Evolutionary conservation across 1,284 basidiomycete species (phyloP).

Genomic region (Marasmius oreades): DNA sequence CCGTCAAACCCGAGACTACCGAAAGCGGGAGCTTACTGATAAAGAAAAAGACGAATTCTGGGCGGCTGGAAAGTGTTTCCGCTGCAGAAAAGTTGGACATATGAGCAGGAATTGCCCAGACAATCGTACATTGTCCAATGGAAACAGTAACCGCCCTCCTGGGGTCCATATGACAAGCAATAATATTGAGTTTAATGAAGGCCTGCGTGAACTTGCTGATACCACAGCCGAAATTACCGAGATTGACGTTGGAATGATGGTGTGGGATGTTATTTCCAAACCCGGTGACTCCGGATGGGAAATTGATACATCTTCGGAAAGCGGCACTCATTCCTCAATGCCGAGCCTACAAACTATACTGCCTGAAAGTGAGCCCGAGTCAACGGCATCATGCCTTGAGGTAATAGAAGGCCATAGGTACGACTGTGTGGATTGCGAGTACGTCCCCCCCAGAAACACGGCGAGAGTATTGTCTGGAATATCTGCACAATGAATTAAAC

Average conservation of each 20-base stretch:
- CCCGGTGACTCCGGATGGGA: not conserved
- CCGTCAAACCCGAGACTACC: not conserved
- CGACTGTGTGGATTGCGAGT: not conserved
- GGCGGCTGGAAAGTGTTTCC: conserved; percentile 19
- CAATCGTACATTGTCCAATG: conserved; percentile 11
- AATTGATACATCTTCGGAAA: not conserved
- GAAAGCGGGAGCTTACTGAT: conserved; percentile 5
- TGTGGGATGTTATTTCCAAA: not conserved
- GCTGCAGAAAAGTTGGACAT: conserved; percentile 17
- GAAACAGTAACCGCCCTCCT: conserved; percentile 9
- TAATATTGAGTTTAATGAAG: conserved; percentile 1
- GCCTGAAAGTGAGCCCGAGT: not conserved
- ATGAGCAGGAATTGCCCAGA: conserved; percentile 18
- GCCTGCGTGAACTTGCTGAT: not conserved
- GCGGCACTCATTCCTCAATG: not conserved
- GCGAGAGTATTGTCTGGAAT: not conserved
- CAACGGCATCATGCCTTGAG: no score
- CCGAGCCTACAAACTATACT: not conserved
- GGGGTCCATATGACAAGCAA: no score
- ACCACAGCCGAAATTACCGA: conserved; percentile 7
- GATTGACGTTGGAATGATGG: conserved; percentile 2
- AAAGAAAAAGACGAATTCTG: conserved; percentile 16
- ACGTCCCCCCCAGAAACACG: not conserved
- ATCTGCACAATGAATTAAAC: not conserved
- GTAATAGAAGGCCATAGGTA: not conserved